Evolutionary conservation across 1,284 basidiomycete species (phyloP).

Genomic region (Cutaneotrichosporon cavernicola): DNA sequence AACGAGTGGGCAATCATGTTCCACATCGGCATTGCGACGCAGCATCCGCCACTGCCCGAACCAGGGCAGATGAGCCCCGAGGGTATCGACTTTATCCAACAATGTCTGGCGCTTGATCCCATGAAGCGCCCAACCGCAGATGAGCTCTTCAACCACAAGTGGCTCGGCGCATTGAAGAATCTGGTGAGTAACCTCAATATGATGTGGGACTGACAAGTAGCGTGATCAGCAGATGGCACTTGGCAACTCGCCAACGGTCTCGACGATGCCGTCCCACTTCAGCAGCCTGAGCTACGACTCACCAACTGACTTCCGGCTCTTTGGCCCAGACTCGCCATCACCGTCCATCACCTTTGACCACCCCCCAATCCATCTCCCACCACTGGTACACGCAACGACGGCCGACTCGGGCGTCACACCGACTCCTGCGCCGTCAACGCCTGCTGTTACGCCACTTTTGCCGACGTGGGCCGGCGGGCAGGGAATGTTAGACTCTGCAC

Average conservation of each 20-base stretch:
- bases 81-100: constrained; percentile 92
- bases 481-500: background rate
- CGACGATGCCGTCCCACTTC: constrained; percentile 17
- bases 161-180: constrained; percentile 63
- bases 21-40: constrained; percentile 95
- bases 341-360: background rate
- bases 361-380: constrained; percentile 1
- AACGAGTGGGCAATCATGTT: constrained; percentile 99
- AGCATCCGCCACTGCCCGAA: constrained; percentile 93
- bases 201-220: background rate
- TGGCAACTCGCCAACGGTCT: constrained; percentile 15
- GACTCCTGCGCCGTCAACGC: background rate
- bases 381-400: background rate
- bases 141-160: constrained; percentile 83
- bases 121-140: constrained; percentile 76
- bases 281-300: constrained; percentile 1
- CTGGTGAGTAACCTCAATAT: constrained; percentile 25
- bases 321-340: background rate
- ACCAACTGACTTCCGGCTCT: background rate
- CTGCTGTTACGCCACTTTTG: background rate
- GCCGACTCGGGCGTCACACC: background rate
- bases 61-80: constrained; percentile 80
- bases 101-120: constrained; percentile 87
- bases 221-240: background rate
- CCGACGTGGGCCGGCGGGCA: background rate